Evolutionary conservation across 306 rosid genomes (phyloP).

Genomic region (Quercus robur): DNA sequence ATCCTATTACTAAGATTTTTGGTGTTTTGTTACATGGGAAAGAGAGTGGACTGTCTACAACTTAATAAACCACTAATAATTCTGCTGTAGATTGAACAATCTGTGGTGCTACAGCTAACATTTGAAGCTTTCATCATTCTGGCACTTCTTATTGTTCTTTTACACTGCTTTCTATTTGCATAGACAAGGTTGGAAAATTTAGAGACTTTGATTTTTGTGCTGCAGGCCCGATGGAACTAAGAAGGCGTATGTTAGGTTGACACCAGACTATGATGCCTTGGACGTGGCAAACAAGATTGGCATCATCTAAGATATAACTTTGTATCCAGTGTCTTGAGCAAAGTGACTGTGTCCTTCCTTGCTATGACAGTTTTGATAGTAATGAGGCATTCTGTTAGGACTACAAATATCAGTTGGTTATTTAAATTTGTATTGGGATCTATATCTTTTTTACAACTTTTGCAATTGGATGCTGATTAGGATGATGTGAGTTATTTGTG

Average conservation of each 20-base stretch:
- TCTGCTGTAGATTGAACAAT: not conserved
- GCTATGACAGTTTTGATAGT: constrained; percentile 44
- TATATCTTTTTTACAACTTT: constrained; percentile 15
- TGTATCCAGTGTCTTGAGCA: constrained; percentile 9
- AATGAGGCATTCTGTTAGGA: constrained; percentile 19
- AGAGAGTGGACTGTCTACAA: not conserved
- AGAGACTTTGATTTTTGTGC: not conserved
- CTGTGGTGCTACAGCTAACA: not conserved
- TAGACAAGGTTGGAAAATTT: not conserved
- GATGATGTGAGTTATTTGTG: not conserved
- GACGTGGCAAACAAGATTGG: constrained; percentile 97
- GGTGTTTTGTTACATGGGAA: not conserved
- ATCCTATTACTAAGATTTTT: not conserved
- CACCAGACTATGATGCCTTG: constrained; percentile 82
- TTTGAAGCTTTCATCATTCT: not conserved
- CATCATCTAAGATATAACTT: constrained; percentile 51
- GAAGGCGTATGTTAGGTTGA: constrained; percentile 91
- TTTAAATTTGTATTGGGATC: constrained; percentile 21
- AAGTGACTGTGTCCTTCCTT: constrained; percentile 15
- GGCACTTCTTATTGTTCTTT: not conserved
- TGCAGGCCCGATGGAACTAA: constrained; percentile 93
- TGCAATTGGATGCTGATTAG: constrained; percentile 10
- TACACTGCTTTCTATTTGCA: not conserved
- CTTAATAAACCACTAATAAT: not conserved
- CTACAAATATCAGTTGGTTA: constrained; percentile 12